Evolutionary conservation across 129 eudicot species (phyloP).

Genomic region (Flaveria trinervia): DNA sequence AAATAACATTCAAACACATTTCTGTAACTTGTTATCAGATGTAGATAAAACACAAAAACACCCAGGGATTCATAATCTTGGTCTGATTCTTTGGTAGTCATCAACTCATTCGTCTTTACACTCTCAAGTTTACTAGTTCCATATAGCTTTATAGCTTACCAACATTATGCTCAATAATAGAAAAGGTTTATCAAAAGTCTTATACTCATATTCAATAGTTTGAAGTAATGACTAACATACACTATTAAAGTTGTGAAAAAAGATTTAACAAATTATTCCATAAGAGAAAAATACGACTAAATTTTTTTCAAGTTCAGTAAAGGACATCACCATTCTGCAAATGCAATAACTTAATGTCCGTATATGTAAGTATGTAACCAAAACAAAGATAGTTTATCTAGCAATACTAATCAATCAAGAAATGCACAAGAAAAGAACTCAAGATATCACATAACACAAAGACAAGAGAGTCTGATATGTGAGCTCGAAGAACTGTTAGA

Average conservation of each 20-base stretch:
- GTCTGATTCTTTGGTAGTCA: neutral
- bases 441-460: constrained; percentile 1
- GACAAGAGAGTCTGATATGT: neutral
- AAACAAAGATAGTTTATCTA: neutral
- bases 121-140: constrained; percentile 3
- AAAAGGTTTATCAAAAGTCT: neutral
- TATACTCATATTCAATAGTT: neutral
- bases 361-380: neutral
- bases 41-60: neutral
- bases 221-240: neutral
- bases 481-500: constrained; percentile 14
- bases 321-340: neutral
- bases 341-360: neutral
- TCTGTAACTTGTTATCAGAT: neutral
- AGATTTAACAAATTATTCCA: neutral
- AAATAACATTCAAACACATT: neutral
- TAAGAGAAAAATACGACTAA: neutral
- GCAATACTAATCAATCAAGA: neutral
- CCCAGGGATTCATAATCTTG: neutral
- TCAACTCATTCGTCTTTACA: neutral
- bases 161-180: neutral
- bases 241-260: neutral
- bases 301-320: neutral
- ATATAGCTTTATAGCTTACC: neutral
- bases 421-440: neutral